Percentiles rank a stretch among this genome's conserved stretches.
phyloP scores from a whole-genome alignment of 108 stramenopile genomes.

The Nitzschia sp. region DNA sequence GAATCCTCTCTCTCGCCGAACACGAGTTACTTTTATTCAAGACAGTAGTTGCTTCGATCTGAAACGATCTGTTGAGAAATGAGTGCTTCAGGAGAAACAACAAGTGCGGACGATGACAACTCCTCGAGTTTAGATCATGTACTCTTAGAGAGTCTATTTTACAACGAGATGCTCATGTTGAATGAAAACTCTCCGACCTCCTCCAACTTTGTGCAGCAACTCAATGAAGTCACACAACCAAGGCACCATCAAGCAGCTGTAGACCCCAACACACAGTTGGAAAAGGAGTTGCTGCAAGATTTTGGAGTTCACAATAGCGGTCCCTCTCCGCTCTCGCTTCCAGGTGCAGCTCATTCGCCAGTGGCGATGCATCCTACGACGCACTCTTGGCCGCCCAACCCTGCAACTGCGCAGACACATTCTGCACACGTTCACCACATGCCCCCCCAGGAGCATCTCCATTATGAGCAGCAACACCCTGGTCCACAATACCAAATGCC shows the following conservation, averaged over 20 bases:
- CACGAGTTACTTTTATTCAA: too few species aligned
- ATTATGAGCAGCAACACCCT: not conserved
- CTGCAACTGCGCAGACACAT: not conserved
- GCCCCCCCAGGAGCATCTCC: not conserved
- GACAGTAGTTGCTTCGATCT: too few species aligned
- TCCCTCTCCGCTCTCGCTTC: not conserved
- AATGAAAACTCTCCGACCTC: constrained; percentile 19
- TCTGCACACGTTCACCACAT: not conserved
- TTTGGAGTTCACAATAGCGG: constrained; percentile 37
- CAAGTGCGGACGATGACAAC: constrained; percentile 3
- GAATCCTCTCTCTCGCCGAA: too few species aligned
- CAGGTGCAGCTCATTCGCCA: not conserved
- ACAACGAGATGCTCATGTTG: constrained; percentile 67
- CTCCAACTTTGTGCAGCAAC: constrained; percentile 19
- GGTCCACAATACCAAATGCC: not conserved
- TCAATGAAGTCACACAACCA: constrained; percentile 4
- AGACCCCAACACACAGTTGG: constrained; percentile 27
- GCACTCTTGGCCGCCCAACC: not conserved
- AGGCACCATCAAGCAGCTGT: not conserved
- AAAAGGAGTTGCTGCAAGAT: constrained; percentile 45
- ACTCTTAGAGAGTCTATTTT: constrained; percentile 59
- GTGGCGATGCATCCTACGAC: not conserved
- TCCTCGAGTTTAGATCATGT: constrained; percentile 47
- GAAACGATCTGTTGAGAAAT: too few species aligned
- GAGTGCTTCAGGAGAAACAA: not conserved